Evolutionary conservation across 352 stramenopile genomes (phyloP).

Genomic region (Phytophthora pistaciae): DNA sequence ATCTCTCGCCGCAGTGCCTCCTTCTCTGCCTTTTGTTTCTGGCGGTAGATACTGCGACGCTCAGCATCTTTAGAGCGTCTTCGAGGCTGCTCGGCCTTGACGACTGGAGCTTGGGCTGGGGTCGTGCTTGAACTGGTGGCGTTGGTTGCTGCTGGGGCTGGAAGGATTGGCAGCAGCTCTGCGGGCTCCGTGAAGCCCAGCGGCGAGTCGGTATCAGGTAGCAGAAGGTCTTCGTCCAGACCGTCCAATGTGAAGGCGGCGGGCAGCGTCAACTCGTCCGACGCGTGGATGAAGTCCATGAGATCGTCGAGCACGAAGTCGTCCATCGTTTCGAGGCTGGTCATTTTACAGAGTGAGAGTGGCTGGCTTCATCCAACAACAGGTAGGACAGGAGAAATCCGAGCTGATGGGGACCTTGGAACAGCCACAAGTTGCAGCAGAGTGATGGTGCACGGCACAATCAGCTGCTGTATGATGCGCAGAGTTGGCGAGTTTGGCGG

Average conservation of each 20-base stretch:
- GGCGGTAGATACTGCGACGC: slow-evolving; percentile 45
- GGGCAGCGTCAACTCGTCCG: slow-evolving; percentile 26
- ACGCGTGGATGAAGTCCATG: slow-evolving; percentile 33
- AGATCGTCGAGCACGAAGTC: slow-evolving; percentile 36
- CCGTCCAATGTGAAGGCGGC: slow-evolving; percentile 11
- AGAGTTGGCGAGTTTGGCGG: background rate
- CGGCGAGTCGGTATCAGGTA: slow-evolving; percentile 6
- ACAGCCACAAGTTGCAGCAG: slow-evolving; percentile 14
- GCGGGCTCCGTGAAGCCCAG: background rate
- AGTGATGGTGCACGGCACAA: slow-evolving; percentile 28
- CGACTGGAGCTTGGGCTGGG: background rate
- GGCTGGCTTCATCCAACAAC: slow-evolving; percentile 18
- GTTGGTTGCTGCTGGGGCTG: background rate
- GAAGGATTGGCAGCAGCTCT: background rate
- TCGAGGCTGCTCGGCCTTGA: background rate
- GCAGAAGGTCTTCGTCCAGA: slow-evolving; percentile 2
- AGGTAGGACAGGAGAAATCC: slow-evolving; percentile 31
- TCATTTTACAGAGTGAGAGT: slow-evolving; percentile 27
- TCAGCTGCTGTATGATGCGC: slow-evolving; percentile 12
- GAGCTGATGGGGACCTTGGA: slow-evolving; percentile 16
- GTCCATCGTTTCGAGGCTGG: slow-evolving; percentile 35
- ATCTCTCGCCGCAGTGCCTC: slow-evolving; percentile 37
- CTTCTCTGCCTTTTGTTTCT: slow-evolving; percentile 48
- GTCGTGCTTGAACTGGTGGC: background rate
- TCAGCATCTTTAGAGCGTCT: slow-evolving; percentile 37